phyloP scores from a whole-genome alignment of 495 filamentous ascomycete species.

The Penicillium argentinense region DNA sequence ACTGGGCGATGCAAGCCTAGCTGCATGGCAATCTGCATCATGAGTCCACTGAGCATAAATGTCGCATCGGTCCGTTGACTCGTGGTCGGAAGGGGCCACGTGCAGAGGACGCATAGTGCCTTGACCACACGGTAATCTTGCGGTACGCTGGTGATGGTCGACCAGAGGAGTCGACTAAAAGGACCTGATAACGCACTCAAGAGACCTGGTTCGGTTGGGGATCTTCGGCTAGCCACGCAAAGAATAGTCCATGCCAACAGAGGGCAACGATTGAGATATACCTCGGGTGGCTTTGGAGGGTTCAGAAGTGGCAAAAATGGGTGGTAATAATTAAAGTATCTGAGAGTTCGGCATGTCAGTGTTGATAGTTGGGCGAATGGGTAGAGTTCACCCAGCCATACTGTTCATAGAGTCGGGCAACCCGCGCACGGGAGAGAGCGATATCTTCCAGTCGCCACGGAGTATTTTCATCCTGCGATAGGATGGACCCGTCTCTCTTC shows the following conservation, averaged over 20 bases:
- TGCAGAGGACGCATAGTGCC: conserved; percentile 84
- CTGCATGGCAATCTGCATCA: conserved; percentile 94
- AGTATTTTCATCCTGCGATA: conserved; percentile 39
- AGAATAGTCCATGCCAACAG: conserved; percentile 87
- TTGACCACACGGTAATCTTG: conserved; percentile 88
- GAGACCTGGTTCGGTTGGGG: conserved; percentile 63
- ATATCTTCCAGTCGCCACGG: conserved; percentile 46
- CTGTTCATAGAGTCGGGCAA: conserved; percentile 47
- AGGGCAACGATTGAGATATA: conserved; percentile 71
- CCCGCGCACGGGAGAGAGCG: conserved; percentile 36
- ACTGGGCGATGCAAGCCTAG: conserved; percentile 87
- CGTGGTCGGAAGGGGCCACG: conserved; percentile 87
- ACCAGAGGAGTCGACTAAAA: conserved; percentile 75
- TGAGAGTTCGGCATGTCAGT: conserved; percentile 23
- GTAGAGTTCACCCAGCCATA: conserved; percentile 14
- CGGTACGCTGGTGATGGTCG: conserved; percentile 75
- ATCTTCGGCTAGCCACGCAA: conserved; percentile 76
- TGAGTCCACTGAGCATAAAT: conserved; percentile 83
- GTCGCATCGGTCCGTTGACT: conserved; percentile 85
- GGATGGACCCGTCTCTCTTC: conserved; percentile 39
- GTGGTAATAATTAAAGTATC: conserved; percentile 79
- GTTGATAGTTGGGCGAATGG: background rate
- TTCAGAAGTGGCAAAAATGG: conserved; percentile 83
- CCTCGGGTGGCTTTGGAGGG: conserved; percentile 66
- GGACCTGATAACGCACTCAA: conserved; percentile 69